Percentiles rank a stretch among this genome's conserved stretches.
Evolutionary conservation across 805 yeast genomes (phyloP).

Genomic region (Yamadazyma ubonensis): DNA sequence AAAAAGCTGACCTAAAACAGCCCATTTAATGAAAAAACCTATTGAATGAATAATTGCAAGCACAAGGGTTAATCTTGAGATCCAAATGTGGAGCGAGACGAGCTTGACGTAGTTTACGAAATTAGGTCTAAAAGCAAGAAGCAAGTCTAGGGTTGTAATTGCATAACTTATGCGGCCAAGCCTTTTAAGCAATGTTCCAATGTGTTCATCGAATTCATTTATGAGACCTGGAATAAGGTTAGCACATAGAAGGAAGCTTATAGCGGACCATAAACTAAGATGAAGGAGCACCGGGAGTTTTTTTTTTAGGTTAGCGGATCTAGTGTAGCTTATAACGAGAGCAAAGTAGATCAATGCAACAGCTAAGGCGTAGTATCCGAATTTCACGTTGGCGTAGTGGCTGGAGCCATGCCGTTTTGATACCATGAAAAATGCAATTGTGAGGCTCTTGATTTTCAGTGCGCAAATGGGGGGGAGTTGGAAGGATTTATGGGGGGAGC

Average conservation of each 20-base stretch:
- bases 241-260: slow-evolving; percentile 3
- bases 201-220: slow-evolving; percentile 2
- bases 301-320: background rate
- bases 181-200: slow-evolving; percentile 46
- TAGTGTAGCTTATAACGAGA: background rate
- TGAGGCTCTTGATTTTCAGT: background rate
- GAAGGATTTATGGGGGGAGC: background rate
- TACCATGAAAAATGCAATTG: background rate
- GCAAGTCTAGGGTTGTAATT: slow-evolving; percentile 56
- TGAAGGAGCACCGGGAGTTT: slow-evolving; percentile 4
- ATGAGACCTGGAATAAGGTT: slow-evolving; percentile 3
- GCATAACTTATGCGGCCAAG: slow-evolving; percentile 62
- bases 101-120: slow-evolving; percentile 47
- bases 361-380: slow-evolving; percentile 48
- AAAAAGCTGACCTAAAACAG: slow-evolving; percentile 28
- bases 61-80: slow-evolving; percentile 55
- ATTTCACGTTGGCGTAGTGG: slow-evolving; percentile 56
- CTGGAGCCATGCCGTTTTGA: slow-evolving; percentile 7
- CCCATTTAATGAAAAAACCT: slow-evolving; percentile 54
- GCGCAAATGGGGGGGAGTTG: background rate
- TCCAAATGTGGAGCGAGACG: slow-evolving; percentile 66
- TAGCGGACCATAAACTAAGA: slow-evolving; percentile 1
- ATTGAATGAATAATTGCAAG: slow-evolving; percentile 50
- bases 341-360: slow-evolving; percentile 38
- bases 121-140: slow-evolving; percentile 57